Evolutionary conservation across 1,284 basidiomycete genomes (phyloP), one percentile per base, ranked within the genome.

Genomic region (Rhizopogon hawkerae): DNA sequence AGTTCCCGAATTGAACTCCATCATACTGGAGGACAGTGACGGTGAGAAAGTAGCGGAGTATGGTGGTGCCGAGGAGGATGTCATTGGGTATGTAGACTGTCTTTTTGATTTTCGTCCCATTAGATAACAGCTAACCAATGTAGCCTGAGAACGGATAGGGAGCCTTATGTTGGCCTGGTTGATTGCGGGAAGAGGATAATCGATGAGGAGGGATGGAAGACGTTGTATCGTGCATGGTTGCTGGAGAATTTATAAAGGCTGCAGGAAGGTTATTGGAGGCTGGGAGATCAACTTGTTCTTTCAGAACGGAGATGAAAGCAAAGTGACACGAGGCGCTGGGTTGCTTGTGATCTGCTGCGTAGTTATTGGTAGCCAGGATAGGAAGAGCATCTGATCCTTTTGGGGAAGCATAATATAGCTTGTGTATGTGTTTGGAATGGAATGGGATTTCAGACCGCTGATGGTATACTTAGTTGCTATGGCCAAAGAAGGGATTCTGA

Each of bases 151-250:
- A 83, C 80, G 48, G 91, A 92, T 60, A 82, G 78, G 38, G 89
- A 93, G 58, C 90, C 92, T 13, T 95, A 95, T 62, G 63, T 77
- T 34, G 86, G 91, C 5, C 66, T 92, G 38, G 61, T 81, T 9
- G 89, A 93, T 61, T 91, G 88, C 55, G 81, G 74, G 13, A 84
- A 85, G 65, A 78, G 83, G 58, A 89, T 93, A 36, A 65, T 86
- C 13, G 76, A 86, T 46, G 91, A 94, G 67, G 91, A 94, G 65
- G 91, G 91, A 0, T 79, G 77, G 71, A 66, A 67, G 54, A 77
- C 87, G 3, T 67, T 94, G 52, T 92, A 89, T 64, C 79, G 91
- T 38, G 91, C 85, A 3, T 93, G 89, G 89, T 92, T 87, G 87
- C 68, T 90, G 55, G 91, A 89, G 1, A 70, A 87, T 60, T 58